A percentile compares a stretch with the other conserved stretches of the same genome.
These are phyloP conservation scores for Annulohypoxylon moriforme DNA, from an alignment of 495 filamentous ascomycete genomes.

Conservation along the genomic window DNA sequence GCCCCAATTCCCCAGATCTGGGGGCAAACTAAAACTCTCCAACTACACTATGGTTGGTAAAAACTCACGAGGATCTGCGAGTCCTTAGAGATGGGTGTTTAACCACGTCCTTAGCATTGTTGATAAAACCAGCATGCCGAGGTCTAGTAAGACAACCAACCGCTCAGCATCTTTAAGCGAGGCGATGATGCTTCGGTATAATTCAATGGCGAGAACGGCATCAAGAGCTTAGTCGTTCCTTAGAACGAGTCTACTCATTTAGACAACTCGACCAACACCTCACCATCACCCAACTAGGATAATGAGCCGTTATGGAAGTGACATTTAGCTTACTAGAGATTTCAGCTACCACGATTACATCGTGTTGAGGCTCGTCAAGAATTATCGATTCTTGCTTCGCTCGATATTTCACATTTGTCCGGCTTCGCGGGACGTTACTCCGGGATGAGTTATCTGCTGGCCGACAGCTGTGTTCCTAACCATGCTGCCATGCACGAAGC, in stretches of 20 bases:
- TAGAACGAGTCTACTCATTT: conserved; percentile 12
- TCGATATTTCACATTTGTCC: conserved; percentile 15
- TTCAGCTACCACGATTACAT: conserved; percentile 16
- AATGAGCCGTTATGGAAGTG: conserved; percentile 21
- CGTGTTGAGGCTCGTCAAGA: conserved; percentile 28
- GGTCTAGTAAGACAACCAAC: neutral
- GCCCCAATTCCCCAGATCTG: conserved; percentile 35
- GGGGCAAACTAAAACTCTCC: conserved; percentile 25
- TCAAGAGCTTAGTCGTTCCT: conserved; percentile 6
- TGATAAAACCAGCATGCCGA: conserved; percentile 21
- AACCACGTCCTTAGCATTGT: neutral
- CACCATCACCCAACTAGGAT: conserved; percentile 35
- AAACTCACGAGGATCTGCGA: conserved; percentile 23
- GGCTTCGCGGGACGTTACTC: conserved; percentile 36
- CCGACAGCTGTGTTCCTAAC: conserved; percentile 20
- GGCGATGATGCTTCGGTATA: conserved; percentile 10
- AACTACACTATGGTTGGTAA: conserved; percentile 20
- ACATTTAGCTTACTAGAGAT: conserved; percentile 31
- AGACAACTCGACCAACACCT: conserved; percentile 14
- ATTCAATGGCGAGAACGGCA: conserved; percentile 20
- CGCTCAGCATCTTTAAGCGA: neutral
- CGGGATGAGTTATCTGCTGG: conserved; percentile 29
- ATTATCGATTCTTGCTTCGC: neutral
- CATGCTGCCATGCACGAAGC: conserved; percentile 13
- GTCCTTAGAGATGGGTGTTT: neutral